These are phyloP conservation scores for Trichoderma arundinaceum DNA, from an alignment of 2,329 filamentous ascomycete genomes.

Conservation along the genomic window DNA sequence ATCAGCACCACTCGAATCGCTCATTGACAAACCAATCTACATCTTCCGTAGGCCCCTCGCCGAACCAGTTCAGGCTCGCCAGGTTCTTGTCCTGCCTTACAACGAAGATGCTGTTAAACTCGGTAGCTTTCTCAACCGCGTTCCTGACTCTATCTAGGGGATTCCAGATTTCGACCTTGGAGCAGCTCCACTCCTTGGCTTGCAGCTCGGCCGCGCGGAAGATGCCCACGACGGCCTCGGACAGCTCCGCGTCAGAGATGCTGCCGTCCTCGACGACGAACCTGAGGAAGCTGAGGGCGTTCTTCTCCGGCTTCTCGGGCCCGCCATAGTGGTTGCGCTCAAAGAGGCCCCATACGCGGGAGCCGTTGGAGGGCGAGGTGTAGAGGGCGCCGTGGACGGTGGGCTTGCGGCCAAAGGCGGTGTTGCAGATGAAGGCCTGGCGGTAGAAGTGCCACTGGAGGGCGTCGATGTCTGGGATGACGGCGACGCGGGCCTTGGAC, in stretches of 20 bases:
- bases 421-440: conserved; percentile 76
- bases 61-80: conserved; percentile 74
- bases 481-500: conserved; percentile 43
- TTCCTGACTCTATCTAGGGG: conserved; percentile 61
- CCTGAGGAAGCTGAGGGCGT: conserved; percentile 72
- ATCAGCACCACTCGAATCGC: conserved; percentile 78
- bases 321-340: conserved; percentile 68
- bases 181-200: conserved; percentile 73
- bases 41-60: conserved; percentile 54
- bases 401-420: conserved; percentile 63
- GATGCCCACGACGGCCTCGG: conserved; percentile 64
- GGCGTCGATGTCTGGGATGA: conserved; percentile 43
- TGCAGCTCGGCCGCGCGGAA: conserved; percentile 70
- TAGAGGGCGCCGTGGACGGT: conserved; percentile 73
- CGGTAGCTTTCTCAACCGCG: conserved; percentile 52
- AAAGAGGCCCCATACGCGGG: conserved; percentile 77
- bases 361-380: conserved; percentile 51
- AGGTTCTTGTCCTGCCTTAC: conserved; percentile 71
- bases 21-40: conserved; percentile 78
- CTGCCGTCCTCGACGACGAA: conserved; percentile 66
- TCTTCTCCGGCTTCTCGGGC: conserved; percentile 59
- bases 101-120: conserved; percentile 57
- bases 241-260: conserved; percentile 51
- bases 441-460: conserved; percentile 70
- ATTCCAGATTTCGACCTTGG: conserved; percentile 82